Conservation (phyloP, 495 filamentous ascomycete genomes). For the Neurospora sp. region DNA sequence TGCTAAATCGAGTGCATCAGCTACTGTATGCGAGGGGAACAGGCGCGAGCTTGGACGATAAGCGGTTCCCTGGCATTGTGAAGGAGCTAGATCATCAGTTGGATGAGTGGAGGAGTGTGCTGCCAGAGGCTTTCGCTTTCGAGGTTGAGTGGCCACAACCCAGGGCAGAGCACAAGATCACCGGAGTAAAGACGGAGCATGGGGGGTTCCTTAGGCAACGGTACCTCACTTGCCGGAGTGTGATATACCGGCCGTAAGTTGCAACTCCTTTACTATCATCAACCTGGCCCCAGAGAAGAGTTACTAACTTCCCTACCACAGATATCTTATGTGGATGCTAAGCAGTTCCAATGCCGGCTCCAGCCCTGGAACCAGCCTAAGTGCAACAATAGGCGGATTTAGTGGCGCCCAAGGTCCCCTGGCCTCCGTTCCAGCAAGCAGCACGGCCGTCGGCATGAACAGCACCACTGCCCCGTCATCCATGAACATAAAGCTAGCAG, state of each 20-base stretch:
- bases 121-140: conserved; percentile 32
- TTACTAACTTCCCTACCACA: background rate
- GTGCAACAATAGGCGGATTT: background rate
- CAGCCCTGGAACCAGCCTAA: background rate
- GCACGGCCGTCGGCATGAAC: background rate
- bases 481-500: conserved; percentile 1
- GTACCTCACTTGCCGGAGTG: conserved; percentile 37
- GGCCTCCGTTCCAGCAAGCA: background rate
- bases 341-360: conserved; percentile 13
- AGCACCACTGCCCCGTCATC: background rate
- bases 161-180: conserved; percentile 6
- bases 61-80: conserved; percentile 30
- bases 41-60: conserved; percentile 21
- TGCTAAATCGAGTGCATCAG: conserved; percentile 19
- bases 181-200: conserved; percentile 15
- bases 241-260: conserved; percentile 35
- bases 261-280: background rate
- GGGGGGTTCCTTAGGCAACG: conserved; percentile 34
- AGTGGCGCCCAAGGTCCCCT: background rate
- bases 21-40: conserved; percentile 16
- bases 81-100: conserved; percentile 36
- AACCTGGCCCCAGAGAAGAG: too few species aligned
- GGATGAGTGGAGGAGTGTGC: conserved; percentile 32
- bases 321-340: conserved; percentile 31
- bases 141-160: conserved; percentile 4